Evolutionary conservation across 1,139 yeast species (phyloP).

Genomic region (Sugiyamaella pinicola): DNA sequence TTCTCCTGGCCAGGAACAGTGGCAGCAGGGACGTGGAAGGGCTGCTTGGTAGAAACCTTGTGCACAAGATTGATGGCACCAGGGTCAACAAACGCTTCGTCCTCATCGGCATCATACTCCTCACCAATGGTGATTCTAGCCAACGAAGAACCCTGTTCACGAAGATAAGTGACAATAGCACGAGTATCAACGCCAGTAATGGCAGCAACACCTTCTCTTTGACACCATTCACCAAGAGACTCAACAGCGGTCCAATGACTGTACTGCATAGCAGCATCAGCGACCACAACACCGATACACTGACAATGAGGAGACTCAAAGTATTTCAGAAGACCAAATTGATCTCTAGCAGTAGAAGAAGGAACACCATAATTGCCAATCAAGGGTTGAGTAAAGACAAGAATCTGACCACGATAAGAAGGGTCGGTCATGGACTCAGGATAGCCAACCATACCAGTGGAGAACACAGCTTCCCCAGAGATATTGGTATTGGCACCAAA

Average conservation of each 20-base stretch:
- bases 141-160: conserved; percentile 93
- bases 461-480: conserved; percentile 96
- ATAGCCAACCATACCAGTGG: conserved; percentile 95
- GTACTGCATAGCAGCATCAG: conserved; percentile 91
- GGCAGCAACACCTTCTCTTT: conserved; percentile 95
- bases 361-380: conserved; percentile 99
- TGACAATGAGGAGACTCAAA: conserved; percentile 91
- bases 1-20: conserved; percentile 50
- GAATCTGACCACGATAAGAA: conserved; percentile 91
- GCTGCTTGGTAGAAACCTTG: conserved; percentile 92
- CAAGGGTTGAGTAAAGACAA: conserved; percentile 94
- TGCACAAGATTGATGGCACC: conserved; percentile 87
- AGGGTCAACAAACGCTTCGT: conserved; percentile 92
- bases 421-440: conserved; percentile 99
- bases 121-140: conserved; percentile 90
- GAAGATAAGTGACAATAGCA: conserved; percentile 84
- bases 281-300: conserved; percentile 94
- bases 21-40: conserved; percentile 81
- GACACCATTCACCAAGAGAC: conserved; percentile 92
- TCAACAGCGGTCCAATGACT: conserved; percentile 99
- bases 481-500: conserved; percentile 92
- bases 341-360: conserved; percentile 74
- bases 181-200: conserved; percentile 97
- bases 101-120: conserved; percentile 87
- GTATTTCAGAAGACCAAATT: conserved; percentile 80